phyloP scores from a whole-genome alignment of 2,329 filamentous ascomycete genomes.

The Fusarium ramigenum region DNA sequence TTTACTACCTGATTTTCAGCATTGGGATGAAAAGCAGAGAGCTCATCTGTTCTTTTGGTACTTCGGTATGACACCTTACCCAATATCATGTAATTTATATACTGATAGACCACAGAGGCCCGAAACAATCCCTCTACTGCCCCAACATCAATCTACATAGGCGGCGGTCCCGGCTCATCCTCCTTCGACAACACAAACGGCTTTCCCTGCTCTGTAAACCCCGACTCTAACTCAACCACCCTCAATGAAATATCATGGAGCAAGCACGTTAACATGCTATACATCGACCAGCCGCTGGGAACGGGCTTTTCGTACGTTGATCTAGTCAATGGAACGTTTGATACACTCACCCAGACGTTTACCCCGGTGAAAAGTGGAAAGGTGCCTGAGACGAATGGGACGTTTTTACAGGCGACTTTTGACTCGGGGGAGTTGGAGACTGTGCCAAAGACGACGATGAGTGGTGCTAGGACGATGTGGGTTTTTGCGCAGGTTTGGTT shows the following conservation, averaged over 20 bases:
- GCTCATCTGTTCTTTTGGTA: constrained; percentile 57
- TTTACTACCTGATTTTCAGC: constrained; percentile 42
- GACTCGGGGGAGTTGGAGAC: background rate
- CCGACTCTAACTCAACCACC: constrained; percentile 61
- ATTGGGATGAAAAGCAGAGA: constrained; percentile 20
- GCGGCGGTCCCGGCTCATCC: constrained; percentile 69
- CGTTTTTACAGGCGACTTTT: constrained; percentile 25
- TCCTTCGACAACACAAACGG: constrained; percentile 68
- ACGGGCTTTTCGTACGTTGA: constrained; percentile 67
- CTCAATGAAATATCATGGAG: constrained; percentile 70
- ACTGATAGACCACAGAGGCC: constrained; percentile 37
- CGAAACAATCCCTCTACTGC: constrained; percentile 43
- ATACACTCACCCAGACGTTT: constrained; percentile 53
- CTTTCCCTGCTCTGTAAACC: constrained; percentile 59
- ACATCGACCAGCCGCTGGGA: constrained; percentile 69
- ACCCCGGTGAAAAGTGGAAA: background rate
- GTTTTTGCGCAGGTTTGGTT: constrained; percentile 70
- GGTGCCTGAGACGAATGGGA: constrained; percentile 15
- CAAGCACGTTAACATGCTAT: constrained; percentile 57
- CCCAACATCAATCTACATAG: constrained; percentile 64
- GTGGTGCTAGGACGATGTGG: constrained; percentile 66
- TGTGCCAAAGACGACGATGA: constrained; percentile 57
- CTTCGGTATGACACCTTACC: constrained; percentile 39
- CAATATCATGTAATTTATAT: background rate
- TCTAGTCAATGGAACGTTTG: constrained; percentile 62